Evolutionary conservation across 306 rosid genomes (phyloP).

Genomic region (Vachellia pachyceras): DNA sequence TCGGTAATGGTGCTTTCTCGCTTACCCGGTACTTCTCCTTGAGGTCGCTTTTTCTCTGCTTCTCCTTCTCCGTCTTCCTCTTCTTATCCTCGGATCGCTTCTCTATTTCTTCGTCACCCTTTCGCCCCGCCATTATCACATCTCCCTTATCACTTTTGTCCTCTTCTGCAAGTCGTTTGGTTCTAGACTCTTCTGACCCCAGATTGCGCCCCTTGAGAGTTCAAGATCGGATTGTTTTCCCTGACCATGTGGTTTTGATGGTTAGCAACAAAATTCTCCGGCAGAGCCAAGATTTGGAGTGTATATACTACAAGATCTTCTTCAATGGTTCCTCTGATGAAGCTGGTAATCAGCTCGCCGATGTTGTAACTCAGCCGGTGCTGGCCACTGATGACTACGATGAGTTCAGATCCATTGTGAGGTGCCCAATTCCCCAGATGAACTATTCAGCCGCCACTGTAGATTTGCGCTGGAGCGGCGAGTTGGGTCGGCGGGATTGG

Average conservation of each 20-base stretch:
- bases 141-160: constrained; percentile 54
- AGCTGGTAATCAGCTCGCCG: background rate
- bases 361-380: constrained; percentile 37
- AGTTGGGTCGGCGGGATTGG: constrained; percentile 28
- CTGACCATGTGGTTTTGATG: constrained; percentile 59
- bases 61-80: constrained; percentile 52
- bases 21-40: constrained; percentile 21
- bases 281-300: constrained; percentile 40
- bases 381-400: constrained; percentile 53
- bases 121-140: constrained; percentile 54
- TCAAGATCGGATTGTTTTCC: constrained; percentile 56
- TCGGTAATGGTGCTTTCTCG: constrained; percentile 36
- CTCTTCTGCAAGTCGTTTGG: constrained; percentile 50
- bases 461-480: constrained; percentile 52
- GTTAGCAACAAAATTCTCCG: constrained; percentile 28
- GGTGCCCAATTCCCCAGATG: constrained; percentile 62
- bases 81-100: constrained; percentile 49
- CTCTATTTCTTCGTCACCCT: constrained; percentile 47
- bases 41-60: constrained; percentile 55
- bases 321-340: constrained; percentile 33
- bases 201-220: constrained; percentile 38
- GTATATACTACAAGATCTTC: constrained; percentile 46
- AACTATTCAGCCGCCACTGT: constrained; percentile 50
- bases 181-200: constrained; percentile 48
- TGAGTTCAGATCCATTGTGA: constrained; percentile 55